A percentile compares a stretch with the other conserved stretches of the same genome.
phyloP scores from a whole-genome alignment of 106 monocot species.

The Posidonia australis region DNA sequence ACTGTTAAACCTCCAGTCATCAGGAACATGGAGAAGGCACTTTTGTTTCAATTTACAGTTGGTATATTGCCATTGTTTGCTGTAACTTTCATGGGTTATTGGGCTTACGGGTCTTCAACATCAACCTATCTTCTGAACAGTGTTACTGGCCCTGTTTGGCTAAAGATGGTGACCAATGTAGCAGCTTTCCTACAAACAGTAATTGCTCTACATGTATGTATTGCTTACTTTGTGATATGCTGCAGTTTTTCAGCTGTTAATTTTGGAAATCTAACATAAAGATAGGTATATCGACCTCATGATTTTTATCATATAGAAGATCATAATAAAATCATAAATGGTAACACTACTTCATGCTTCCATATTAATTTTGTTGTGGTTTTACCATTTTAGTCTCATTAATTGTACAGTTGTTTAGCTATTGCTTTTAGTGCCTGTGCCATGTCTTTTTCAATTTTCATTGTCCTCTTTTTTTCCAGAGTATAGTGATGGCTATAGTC shows the following conservation, averaged over 20 bases:
- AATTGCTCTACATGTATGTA: slow-evolving; percentile 20
- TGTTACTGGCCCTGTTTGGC: slow-evolving; percentile 22
- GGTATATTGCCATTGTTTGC: slow-evolving; percentile 18
- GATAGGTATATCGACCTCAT: too few species aligned
- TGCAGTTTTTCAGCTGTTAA: not conserved
- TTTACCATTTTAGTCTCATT: too few species aligned
- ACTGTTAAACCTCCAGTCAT: slow-evolving; percentile 33
- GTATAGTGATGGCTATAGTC: too few species aligned
- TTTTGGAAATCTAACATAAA: not conserved
- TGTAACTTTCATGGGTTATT: slow-evolving; percentile 28
- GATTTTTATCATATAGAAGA: too few species aligned
- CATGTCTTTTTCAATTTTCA: too few species aligned
- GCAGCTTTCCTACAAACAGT: slow-evolving; percentile 28
- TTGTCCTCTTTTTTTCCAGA: too few species aligned
- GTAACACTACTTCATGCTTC: too few species aligned
- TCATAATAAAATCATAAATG: too few species aligned
- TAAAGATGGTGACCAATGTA: slow-evolving; percentile 11
- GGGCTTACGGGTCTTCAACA: slow-evolving; percentile 29
- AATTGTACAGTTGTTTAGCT: too few species aligned
- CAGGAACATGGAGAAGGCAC: slow-evolving; percentile 29
- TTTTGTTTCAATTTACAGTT: slow-evolving; percentile 27
- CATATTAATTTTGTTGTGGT: too few species aligned
- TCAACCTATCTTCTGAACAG: slow-evolving; percentile 22
- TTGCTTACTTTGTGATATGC: not conserved
- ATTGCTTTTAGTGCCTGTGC: too few species aligned